Evolutionary conservation across 371 early-diverging fungal genomes (phyloP), one percentile per base, ranked within the genome.

Genomic region (Amoeboaphelidium protococcarum): DNA sequence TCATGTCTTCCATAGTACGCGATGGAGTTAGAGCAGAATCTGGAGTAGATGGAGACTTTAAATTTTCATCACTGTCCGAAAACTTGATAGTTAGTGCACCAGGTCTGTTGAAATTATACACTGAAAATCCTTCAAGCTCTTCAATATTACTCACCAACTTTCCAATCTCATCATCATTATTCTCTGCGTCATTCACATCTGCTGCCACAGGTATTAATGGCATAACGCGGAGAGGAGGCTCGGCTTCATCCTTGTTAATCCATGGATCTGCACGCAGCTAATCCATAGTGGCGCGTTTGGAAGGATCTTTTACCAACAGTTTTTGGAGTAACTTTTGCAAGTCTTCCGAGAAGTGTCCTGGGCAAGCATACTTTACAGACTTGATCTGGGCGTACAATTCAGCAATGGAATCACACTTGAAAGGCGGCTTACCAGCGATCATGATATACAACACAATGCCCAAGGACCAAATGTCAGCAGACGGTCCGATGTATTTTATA

Each of bases 361-460:
- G 24, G 1, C 46, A 41, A 27, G 40, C 23, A 51, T 69, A 70
- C 44, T 67, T 62, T 10, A 65, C 54, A 13, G 58, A 57, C 50
- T 60, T 66, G 42, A 71, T 71, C 47, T 66, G 62, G 50, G 52
- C 52, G 52, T 75, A 75, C 2, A 76, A 60, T n/a, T 53, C 54
- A n/a, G 60, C 59, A 6, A 78, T 66, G 52, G 61, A 67, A 40
- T 70, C 66, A n/a, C 74, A 77, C 6, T 63, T 53, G 56, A 77
- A 78, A 21, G 79, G 79, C 2, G 73, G 69, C 42, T 57, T 55
- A 22, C 79, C 79, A 24, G 68, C 64, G 58, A 72, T 59, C 69
- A 76, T 72, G 1, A 72, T 64, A 54, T 69, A 78, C 23, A 78
- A 48, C 22, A 69, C 52, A 23, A 66, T 63, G 0, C 63, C 63